These are phyloP conservation scores for Synchytrium microbalum DNA, from an alignment of 371 early-diverging fungal species.

Conservation along the genomic window DNA sequence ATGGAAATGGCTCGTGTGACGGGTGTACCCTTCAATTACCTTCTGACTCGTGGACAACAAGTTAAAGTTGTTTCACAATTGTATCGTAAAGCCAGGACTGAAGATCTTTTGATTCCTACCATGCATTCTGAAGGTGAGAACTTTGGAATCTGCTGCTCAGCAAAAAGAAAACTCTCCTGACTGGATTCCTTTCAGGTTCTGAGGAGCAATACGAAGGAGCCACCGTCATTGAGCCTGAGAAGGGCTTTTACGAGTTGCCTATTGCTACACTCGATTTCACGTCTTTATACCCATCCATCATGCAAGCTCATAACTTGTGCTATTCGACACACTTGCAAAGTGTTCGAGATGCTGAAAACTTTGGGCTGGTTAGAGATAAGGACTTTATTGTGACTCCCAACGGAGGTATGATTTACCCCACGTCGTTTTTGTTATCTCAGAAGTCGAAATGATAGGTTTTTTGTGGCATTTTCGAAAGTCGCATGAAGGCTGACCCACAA, in stretches of 20 bases:
- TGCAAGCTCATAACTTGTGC: conserved; percentile 99
- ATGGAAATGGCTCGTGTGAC: conserved; percentile 99
- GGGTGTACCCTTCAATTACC: conserved; percentile 90
- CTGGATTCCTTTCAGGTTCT: conserved; percentile 32
- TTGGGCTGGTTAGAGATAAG: conserved; percentile 59
- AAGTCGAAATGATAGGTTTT: not conserved
- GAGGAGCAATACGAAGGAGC: conserved; percentile 98
- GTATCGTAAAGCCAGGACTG: conserved; percentile 78
- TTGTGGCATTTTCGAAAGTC: not conserved
- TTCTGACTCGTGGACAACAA: conserved; percentile 94
- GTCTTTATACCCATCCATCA: conserved; percentile 99
- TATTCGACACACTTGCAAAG: conserved; percentile 88
- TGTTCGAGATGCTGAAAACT: conserved; percentile 33
- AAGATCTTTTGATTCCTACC: conserved; percentile 89
- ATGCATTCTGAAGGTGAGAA: conserved; percentile 61
- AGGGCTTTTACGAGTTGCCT: conserved; percentile 93
- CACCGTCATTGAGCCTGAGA: conserved; percentile 96
- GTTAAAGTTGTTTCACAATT: conserved; percentile 98
- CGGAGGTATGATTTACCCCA: conserved; percentile 45
- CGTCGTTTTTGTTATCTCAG: not conserved
- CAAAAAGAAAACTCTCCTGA: not conserved
- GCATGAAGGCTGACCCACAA: not conserved
- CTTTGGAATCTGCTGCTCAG: not conserved
- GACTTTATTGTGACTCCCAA: conserved; percentile 89
- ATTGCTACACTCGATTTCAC: conserved; percentile 99